Percentiles rank a stretch among this genome's conserved stretches.
phyloP scores from a whole-genome alignment of 805 yeast species.

The Starmerella ratchasimensis region DNA sequence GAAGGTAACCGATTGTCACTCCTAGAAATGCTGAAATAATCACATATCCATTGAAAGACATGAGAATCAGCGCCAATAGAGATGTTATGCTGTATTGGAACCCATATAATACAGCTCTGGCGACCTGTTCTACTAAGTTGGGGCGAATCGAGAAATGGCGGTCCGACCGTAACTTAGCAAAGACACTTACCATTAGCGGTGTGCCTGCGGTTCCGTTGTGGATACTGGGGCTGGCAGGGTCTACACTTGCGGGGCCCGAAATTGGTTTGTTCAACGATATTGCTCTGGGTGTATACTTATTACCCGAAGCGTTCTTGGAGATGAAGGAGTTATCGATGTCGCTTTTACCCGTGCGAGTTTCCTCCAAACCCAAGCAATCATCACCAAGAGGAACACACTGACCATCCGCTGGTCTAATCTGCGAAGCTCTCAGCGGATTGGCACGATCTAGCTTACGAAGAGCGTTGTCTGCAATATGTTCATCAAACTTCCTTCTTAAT shows the following conservation, averaged over 20 bases:
- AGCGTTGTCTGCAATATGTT: constrained; percentile 17
- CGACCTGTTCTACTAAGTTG: constrained; percentile 36
- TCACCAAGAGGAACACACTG: background rate
- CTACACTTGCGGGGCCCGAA: background rate
- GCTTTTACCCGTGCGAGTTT: no score
- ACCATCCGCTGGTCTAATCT: background rate
- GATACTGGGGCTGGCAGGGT: background rate
- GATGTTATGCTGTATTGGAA: constrained; percentile 53
- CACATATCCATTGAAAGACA: constrained; percentile 62
- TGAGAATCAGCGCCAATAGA: constrained; percentile 55
- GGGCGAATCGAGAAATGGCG: constrained; percentile 25
- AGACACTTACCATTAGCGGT: no score
- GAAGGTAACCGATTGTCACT: constrained; percentile 42
- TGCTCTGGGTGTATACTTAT: no score
- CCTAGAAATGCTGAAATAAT: constrained; percentile 51
- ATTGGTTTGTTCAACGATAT: no score
- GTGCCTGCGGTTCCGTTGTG: no score
- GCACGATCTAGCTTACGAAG: constrained; percentile 1
- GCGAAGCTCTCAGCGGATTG: background rate
- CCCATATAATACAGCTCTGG: constrained; percentile 38
- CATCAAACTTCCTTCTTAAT: constrained; percentile 34
- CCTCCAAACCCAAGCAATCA: background rate
- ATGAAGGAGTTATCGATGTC: background rate
- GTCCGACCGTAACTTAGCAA: background rate
- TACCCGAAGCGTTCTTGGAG: no score